Conservation (phyloP, 345 rosid species). For the Luvunga scandens region DNA sequence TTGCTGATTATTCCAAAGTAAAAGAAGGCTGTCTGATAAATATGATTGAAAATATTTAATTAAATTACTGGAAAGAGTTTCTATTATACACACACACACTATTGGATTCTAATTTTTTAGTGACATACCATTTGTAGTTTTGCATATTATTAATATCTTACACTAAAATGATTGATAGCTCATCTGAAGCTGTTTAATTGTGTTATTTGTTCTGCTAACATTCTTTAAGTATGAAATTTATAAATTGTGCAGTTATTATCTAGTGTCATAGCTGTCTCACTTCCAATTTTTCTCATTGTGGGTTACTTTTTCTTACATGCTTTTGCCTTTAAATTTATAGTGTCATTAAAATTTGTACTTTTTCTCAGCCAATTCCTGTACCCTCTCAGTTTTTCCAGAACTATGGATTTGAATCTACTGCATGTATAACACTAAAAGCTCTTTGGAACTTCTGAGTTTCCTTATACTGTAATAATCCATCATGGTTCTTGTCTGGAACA, state of each 20-base stretch:
- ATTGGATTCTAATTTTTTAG: neutral
- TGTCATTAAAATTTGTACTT: neutral
- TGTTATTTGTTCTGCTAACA: neutral
- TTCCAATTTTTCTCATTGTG: neutral
- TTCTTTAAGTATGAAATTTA: neutral
- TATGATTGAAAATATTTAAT: neutral
- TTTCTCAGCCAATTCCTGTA: neutral
- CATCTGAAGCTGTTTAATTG: conserved; percentile 3
- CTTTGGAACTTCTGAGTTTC: neutral
- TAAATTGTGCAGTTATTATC: neutral
- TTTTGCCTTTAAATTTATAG: neutral
- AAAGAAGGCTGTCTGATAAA: neutral
- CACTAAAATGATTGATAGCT: neutral
- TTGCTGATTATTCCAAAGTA: neutral
- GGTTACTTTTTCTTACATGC: neutral
- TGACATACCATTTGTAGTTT: neutral
- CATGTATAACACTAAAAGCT: neutral
- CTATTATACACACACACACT: neutral
- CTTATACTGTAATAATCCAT: neutral
- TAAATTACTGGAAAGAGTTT: neutral
- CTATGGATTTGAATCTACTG: neutral
- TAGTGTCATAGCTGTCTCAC: neutral
- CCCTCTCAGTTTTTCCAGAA: neutral
- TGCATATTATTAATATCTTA: neutral
- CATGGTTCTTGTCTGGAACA: neutral